Percentiles rank a stretch among this genome's conserved stretches.
phyloP scores from a whole-genome alignment of 140 eudicot species.

The Anethum foeniculum region DNA sequence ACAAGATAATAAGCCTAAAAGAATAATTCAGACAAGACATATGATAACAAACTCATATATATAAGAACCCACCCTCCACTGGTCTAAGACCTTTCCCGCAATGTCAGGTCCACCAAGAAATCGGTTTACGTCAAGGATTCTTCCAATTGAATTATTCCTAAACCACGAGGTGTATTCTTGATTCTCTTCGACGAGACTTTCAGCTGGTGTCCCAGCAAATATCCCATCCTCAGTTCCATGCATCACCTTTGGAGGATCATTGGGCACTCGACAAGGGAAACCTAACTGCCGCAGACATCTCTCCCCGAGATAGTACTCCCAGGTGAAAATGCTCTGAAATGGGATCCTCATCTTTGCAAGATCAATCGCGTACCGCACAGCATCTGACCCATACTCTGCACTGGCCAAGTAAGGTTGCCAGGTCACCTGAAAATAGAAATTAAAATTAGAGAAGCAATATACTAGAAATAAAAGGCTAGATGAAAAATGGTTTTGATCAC shows the following conservation, averaged over 20 bases:
- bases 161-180: not conserved
- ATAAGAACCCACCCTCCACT: conserved; percentile 13
- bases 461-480: not conserved
- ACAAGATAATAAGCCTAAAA: not conserved
- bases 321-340: conserved; percentile 9
- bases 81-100: conserved; percentile 9
- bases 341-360: conserved; percentile 9
- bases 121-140: conserved; percentile 1
- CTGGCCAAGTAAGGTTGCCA: conserved; percentile 5
- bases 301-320: conserved; percentile 17
- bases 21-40: not conserved
- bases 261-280: conserved; percentile 6
- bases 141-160: conserved; percentile 9
- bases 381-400: conserved; percentile 2
- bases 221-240: not conserved
- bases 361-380: not conserved
- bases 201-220: not conserved
- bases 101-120: conserved; percentile 7
- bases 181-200: not conserved
- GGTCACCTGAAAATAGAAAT: conserved; percentile 4
- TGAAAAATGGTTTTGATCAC: not conserved
- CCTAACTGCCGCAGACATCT: conserved; percentile 7
- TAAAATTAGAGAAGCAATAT: not conserved
- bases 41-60: not conserved
- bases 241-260: not conserved